A percentile compares a stretch with the other conserved stretches of the same genome.
These are phyloP conservation scores for Syncephalastrum racemosum DNA, from an alignment of 371 early-diverging fungal species.

Conservation along the genomic window DNA sequence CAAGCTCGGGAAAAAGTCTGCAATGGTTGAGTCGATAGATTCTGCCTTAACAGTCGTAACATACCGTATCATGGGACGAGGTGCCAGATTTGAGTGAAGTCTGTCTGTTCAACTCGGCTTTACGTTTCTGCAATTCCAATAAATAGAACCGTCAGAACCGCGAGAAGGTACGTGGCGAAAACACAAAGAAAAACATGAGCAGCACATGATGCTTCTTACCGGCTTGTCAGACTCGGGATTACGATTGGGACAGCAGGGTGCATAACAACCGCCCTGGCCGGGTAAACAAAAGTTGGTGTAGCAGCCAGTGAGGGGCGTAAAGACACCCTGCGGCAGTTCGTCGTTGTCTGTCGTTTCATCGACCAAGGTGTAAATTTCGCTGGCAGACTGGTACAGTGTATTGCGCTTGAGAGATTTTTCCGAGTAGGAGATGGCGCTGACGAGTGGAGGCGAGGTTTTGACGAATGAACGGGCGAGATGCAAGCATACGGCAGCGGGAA, in stretches of 20 bases:
- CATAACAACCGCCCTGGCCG: conserved; percentile 30
- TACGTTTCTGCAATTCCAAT: neutral
- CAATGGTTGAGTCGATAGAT: conserved; percentile 1
- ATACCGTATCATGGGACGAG: conserved; percentile 43
- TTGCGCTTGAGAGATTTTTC: conserved; percentile 37
- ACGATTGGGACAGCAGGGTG: conserved; percentile 35
- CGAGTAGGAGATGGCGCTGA: conserved; percentile 30
- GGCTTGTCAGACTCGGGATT: neutral
- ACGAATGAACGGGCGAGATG: conserved; percentile 30
- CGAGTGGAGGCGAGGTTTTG: conserved; percentile 28
- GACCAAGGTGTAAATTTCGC: conserved; percentile 29
- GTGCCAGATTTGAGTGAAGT: conserved; percentile 23
- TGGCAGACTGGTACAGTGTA: conserved; percentile 33
- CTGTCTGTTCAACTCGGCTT: conserved; percentile 10
- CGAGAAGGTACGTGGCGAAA: too few species aligned
- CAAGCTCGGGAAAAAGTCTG: conserved; percentile 54
- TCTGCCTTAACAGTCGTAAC: neutral
- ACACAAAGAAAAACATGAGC: too few species aligned
- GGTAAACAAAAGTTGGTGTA: conserved; percentile 31
- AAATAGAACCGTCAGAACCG: too few species aligned
- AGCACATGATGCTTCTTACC: too few species aligned
- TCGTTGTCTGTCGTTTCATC: conserved; percentile 18
- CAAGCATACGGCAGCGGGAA: conserved; percentile 12
- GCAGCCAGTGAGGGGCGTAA: conserved; percentile 32
- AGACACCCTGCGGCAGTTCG: conserved; percentile 27